Conservation (phyloP, 2,329 filamentous ascomycete species). For the Pseudocercospora pini-densiflorae region DNA sequence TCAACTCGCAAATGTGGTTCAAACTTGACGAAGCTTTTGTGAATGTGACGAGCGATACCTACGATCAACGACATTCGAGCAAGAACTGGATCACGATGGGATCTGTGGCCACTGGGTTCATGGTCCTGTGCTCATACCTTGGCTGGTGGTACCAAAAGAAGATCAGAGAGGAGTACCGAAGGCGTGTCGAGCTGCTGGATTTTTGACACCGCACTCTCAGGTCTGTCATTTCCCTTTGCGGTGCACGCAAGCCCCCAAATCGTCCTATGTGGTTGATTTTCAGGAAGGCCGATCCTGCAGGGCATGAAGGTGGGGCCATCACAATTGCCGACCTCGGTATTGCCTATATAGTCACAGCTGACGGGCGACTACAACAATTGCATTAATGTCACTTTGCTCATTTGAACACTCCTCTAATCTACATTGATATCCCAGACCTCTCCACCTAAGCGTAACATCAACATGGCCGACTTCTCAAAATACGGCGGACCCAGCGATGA, state of each 20-base stretch:
- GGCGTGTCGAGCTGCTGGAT: conserved; percentile 13
- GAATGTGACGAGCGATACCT: conserved; percentile 14
- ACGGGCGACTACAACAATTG: not conserved
- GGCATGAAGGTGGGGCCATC: not conserved
- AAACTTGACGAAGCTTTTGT: conserved; percentile 10
- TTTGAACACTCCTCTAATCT: not conserved
- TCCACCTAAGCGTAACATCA: not conserved
- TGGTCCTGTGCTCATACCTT: conserved; percentile 4
- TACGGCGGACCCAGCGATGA: conserved; percentile 28
- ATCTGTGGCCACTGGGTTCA: conserved; percentile 7
- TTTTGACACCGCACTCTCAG: not conserved
- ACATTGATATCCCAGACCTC: not conserved
- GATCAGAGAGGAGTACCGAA: conserved; percentile 12
- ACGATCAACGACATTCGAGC: conserved; percentile 6
- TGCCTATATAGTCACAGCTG: not conserved
- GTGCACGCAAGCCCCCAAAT: not conserved
- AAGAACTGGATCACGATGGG: conserved; percentile 17
- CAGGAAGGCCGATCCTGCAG: not conserved
- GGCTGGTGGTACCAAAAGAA: conserved; percentile 14
- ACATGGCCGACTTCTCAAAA: conserved; percentile 28
- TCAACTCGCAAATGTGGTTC: conserved; percentile 9
- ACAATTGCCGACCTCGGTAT: not conserved
- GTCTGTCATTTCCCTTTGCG: not conserved
- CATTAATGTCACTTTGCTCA: not conserved
- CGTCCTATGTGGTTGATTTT: not conserved